Evolutionary conservation across 2,329 filamentous ascomycete genomes (phyloP), one percentile per base, ranked within the genome.

Genomic region (Thermothelomyces thermophilus): DNA sequence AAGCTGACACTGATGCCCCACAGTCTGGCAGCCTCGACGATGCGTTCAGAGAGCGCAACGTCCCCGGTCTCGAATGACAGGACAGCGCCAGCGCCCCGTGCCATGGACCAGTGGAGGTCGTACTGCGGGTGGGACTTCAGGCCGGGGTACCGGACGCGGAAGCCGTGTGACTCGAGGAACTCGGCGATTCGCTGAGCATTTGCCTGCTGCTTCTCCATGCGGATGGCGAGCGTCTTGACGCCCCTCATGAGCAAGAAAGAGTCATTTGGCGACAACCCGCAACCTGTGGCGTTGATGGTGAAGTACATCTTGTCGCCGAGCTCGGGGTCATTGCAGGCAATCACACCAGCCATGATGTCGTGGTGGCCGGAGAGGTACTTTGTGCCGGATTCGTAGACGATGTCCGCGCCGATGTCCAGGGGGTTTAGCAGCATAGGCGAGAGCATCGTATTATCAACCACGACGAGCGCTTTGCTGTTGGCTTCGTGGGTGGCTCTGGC

Each of bases 401-500:
- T 86, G 63, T 98, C 93, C 14, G 91, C 90, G 50, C 94, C 93
- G 24, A 97, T 77, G 54, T 97, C 91, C 16, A 98, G 80, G 5
- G 93, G 93, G 70, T 95, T 97, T 63, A 84, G 84, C 7, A 98
- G 82, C 74, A 96, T 84, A 10, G 93, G 93, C 2, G 90, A 96
- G 58, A 98, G 83, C 93, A 98, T 98, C 51, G 93, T 98, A 73
- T 98, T 98, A 70, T 98, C 93, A 22, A 97, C 93, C 2, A 90
- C 83, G 14, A 98, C 90, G 35, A 97, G 73, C 22, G 88, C 86
- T 55, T 80, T 80, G 7, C 84, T 74, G 67, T 93, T 95, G 43
- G 79, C 80, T 33, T 84, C 81, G 67, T 97, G 93, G 0, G 86
- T 80, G 17, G 84, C 72, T 34, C 77, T 75, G 13, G 93, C 82